A percentile compares a stretch with the other conserved stretches of the same genome.
Evolutionary conservation across 345 rosid species (phyloP).

Genomic region (Populus simonii): DNA sequence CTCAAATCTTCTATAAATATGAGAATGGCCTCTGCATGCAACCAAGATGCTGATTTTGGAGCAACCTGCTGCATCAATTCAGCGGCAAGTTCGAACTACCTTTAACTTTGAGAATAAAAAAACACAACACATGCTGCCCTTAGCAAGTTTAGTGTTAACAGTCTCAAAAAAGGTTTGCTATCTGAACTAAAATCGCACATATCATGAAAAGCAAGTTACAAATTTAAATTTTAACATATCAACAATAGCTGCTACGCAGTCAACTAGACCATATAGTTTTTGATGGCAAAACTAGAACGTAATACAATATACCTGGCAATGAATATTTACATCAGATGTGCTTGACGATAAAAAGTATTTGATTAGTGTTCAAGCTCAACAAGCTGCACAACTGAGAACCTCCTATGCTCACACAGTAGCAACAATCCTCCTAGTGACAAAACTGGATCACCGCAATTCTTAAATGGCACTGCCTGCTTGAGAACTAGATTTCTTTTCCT

Average conservation of each 20-base stretch:
- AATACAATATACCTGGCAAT: background rate
- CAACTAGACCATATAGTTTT: background rate
- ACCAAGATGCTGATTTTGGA: background rate
- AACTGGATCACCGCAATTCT: slow-evolving; percentile 8
- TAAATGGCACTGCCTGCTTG: background rate
- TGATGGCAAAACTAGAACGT: background rate
- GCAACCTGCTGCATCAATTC: background rate
- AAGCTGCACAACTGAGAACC: background rate
- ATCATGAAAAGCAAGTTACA: background rate
- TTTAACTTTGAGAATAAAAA: background rate
- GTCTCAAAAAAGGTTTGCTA: background rate
- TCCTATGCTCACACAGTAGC: background rate
- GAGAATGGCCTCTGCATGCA: background rate
- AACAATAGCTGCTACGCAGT: background rate
- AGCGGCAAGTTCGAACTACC: background rate
- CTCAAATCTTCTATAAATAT: no score
- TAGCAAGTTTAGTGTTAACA: background rate
- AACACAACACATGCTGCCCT: background rate
- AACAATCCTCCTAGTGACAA: slow-evolving; percentile 24
- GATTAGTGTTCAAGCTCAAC: slow-evolving; percentile 1
- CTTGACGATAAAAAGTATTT: slow-evolving; percentile 7
- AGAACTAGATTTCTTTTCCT: slow-evolving; percentile 27
- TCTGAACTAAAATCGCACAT: no score
- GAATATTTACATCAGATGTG: slow-evolving; percentile 27
- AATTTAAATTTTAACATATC: background rate